These are phyloP conservation scores for Erodium texanum DNA, from an alignment of 441 rosid species.

Conservation along the genomic window DNA sequence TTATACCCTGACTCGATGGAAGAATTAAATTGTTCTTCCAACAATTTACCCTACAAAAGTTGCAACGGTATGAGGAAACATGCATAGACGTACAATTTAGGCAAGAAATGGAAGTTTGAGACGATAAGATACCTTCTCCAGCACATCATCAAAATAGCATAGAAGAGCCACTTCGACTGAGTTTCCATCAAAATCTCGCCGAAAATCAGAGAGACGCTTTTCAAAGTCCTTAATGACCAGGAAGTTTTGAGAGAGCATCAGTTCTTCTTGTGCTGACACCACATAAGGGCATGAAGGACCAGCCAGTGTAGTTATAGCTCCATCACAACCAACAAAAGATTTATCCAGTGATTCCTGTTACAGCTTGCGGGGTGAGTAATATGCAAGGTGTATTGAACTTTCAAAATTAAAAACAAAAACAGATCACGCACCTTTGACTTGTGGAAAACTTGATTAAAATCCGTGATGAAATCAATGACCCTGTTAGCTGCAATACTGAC, in stretches of 20 bases:
- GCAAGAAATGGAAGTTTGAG: neutral
- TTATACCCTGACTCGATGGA: conserved; percentile 21
- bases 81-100: neutral
- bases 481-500: conserved; percentile 39
- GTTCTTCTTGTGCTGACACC: conserved; percentile 44
- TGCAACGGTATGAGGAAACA: neutral
- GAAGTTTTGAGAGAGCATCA: conserved; percentile 44
- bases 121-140: conserved; percentile 44
- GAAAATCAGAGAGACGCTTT: conserved; percentile 36
- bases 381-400: conserved; percentile 16
- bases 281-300: conserved; percentile 29
- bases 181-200: conserved; percentile 36
- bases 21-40: conserved; percentile 41
- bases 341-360: conserved; percentile 55
- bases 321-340: conserved; percentile 41
- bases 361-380: conserved; percentile 24
- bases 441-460: conserved; percentile 41
- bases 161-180: conserved; percentile 41
- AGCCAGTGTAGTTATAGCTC: conserved; percentile 26
- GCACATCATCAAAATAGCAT: conserved; percentile 34
- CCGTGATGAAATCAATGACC: conserved; percentile 45
- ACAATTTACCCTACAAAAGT: conserved; percentile 48
- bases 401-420: conserved; percentile 10
- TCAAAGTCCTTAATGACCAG: conserved; percentile 54
- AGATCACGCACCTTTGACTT: conserved; percentile 61